Conservation (phyloP, 73 alveolate species). For the Stentor coeruleus region DNA sequence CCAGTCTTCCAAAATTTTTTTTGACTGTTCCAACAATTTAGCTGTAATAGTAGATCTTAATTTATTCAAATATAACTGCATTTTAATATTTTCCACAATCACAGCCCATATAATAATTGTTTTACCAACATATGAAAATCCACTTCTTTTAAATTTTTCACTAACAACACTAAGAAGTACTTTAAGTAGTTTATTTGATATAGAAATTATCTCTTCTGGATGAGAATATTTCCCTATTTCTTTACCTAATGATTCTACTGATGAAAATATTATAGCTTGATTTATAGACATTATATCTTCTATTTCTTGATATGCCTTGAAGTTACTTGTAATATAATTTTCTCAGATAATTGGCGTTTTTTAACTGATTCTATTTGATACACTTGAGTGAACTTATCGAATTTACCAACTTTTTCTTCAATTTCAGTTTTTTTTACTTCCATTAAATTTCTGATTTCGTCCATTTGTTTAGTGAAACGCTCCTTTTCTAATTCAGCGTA, state of each 20-base stretch:
- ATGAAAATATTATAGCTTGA: not conserved
- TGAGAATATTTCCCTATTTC: not conserved
- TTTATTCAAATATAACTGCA: too few species aligned
- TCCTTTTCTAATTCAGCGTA: too few species aligned
- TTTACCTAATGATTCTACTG: not conserved
- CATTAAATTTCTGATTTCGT: too few species aligned
- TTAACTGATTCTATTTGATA: not conserved
- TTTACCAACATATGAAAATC: not conserved
- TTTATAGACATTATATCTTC: not conserved
- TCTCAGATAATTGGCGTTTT: not conserved
- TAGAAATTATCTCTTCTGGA: not conserved
- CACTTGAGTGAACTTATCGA: too few species aligned
- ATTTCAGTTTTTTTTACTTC: too few species aligned
- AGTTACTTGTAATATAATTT: too few species aligned
- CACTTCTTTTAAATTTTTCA: not conserved
- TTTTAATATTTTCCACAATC: not conserved
- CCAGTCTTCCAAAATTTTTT: not conserved
- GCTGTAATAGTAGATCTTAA: not conserved
- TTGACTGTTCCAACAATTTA: not conserved
- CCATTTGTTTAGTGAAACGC: too few species aligned
- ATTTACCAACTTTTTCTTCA: too few species aligned
- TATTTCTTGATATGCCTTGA: conserved; percentile 1
- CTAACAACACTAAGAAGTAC: not conserved
- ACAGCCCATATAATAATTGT: not conserved
- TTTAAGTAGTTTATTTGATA: not conserved